These are phyloP conservation scores for Triglochin maritima DNA, from an alignment of 106 monocot genomes.

Conservation along the genomic window DNA sequence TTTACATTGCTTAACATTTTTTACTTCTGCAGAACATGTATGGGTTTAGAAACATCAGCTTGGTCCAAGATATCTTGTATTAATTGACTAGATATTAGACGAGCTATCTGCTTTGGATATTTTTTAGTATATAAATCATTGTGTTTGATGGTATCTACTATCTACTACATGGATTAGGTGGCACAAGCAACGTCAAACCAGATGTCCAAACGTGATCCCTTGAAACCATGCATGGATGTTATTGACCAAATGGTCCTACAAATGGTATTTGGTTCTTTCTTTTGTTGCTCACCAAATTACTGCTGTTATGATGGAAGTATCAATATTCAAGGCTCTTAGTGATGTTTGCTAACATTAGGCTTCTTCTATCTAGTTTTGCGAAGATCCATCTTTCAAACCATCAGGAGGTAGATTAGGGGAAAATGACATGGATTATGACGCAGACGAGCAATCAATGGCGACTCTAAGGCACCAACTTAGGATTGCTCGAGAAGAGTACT, in stretches of 20 bases:
- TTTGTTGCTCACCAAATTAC: not conserved
- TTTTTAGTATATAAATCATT: too few relatives aligned
- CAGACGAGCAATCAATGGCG: conserved; percentile 96
- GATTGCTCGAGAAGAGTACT: conserved; percentile 89
- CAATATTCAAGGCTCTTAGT: not conserved
- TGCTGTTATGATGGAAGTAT: not conserved
- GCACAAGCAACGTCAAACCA: conserved; percentile 97
- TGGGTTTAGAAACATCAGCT: too few relatives aligned
- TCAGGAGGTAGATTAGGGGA: conserved; percentile 93
- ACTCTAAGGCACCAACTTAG: conserved; percentile 79
- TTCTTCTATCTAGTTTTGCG: conserved; percentile 45
- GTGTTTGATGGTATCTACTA: too few relatives aligned
- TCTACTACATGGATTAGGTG: conserved; percentile 30
- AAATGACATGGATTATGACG: conserved; percentile 99
- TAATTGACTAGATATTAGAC: too few relatives aligned
- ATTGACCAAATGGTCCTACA: conserved; percentile 87
- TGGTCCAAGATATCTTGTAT: too few relatives aligned
- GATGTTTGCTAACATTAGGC: not conserved
- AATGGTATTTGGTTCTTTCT: conserved; percentile 43
- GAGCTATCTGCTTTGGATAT: too few relatives aligned
- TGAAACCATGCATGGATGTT: conserved; percentile 85
- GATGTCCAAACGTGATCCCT: conserved; percentile 92
- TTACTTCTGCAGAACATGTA: too few relatives aligned
- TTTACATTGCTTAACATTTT: too few relatives aligned
- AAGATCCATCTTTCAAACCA: conserved; percentile 96